These are phyloP conservation scores for Hymenotorrendiella dingleyae DNA, from an alignment of 2,329 filamentous ascomycete genomes.

Conservation along the genomic window DNA sequence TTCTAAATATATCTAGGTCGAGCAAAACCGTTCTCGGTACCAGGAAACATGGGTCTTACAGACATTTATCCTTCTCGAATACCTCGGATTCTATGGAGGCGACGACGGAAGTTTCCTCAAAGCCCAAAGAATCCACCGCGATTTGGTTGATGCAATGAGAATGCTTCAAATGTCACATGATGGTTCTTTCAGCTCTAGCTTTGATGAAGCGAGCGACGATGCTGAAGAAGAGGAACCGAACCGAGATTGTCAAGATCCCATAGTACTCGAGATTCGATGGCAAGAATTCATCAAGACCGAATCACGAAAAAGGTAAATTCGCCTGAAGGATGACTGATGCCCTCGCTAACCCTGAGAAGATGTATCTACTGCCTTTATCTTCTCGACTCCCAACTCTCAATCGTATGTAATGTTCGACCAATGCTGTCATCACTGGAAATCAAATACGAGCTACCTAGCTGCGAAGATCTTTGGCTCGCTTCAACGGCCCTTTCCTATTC, in stretches of 20 bases:
- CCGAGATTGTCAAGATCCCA: not conserved
- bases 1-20: too few species aligned
- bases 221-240: constrained; percentile 6
- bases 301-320: constrained; percentile 4
- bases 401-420: constrained; percentile 7
- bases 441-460: constrained; percentile 8
- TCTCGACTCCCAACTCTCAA: constrained; percentile 8
- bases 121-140: constrained; percentile 8
- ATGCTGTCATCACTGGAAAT: constrained; percentile 8
- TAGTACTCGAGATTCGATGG: constrained; percentile 2
- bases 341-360: not conserved
- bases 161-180: constrained; percentile 35
- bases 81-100: constrained; percentile 7
- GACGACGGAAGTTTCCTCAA: constrained; percentile 6
- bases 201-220: constrained; percentile 26
- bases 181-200: constrained; percentile 37
- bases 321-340: not conserved
- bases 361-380: constrained; percentile 9
- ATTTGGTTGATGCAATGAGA: constrained; percentile 8
- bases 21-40: constrained; percentile 9
- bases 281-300: constrained; percentile 6
- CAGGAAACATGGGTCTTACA: constrained; percentile 8
- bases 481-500: constrained; percentile 1
- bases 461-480: constrained; percentile 9
- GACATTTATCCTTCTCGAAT: constrained; percentile 8